phyloP scores from a whole-genome alignment of 306 rosid genomes.

The Bauhinia variegata region DNA sequence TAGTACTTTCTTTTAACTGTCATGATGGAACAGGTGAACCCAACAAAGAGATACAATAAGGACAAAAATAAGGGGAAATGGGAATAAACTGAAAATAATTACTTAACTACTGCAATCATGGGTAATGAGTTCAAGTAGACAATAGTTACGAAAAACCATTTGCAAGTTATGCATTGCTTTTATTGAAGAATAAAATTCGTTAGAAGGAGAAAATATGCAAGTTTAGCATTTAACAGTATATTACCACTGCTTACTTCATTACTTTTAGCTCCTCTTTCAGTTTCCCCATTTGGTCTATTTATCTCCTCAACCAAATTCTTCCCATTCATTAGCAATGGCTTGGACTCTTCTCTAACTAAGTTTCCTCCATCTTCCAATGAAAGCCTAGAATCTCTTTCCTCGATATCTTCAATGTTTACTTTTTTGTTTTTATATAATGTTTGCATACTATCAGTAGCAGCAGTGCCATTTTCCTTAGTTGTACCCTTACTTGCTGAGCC shows the following conservation, averaged over 20 bases:
- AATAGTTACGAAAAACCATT: constrained; percentile 26
- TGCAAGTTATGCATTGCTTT: background rate
- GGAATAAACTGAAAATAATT: constrained; percentile 3
- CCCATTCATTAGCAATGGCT: constrained; percentile 21
- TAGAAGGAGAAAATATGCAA: background rate
- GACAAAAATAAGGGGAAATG: background rate
- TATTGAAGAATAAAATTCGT: no score
- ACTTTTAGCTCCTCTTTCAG: constrained; percentile 33
- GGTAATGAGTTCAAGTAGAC: constrained; percentile 13
- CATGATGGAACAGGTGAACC: background rate
- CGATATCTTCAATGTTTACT: constrained; percentile 29
- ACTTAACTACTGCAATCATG: constrained; percentile 12
- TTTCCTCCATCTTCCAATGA: constrained; percentile 32
- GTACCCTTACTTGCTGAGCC: constrained; percentile 17
- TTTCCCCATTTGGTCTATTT: constrained; percentile 25
- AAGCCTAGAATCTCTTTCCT: constrained; percentile 29
- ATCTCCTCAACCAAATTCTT: constrained; percentile 39
- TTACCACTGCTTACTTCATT: constrained; percentile 50
- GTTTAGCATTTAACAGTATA: constrained; percentile 33
- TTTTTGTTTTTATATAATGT: constrained; percentile 18
- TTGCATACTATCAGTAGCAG: constrained; percentile 30
- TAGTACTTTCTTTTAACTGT: constrained; percentile 6
- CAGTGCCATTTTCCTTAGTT: constrained; percentile 33
- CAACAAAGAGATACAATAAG: constrained; percentile 13
- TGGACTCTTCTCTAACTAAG: constrained; percentile 3